Percentiles rank a stretch among this genome's conserved stretches.
phyloP scores from a whole-genome alignment of 495 filamentous ascomycete species.

The Podospora conica region DNA sequence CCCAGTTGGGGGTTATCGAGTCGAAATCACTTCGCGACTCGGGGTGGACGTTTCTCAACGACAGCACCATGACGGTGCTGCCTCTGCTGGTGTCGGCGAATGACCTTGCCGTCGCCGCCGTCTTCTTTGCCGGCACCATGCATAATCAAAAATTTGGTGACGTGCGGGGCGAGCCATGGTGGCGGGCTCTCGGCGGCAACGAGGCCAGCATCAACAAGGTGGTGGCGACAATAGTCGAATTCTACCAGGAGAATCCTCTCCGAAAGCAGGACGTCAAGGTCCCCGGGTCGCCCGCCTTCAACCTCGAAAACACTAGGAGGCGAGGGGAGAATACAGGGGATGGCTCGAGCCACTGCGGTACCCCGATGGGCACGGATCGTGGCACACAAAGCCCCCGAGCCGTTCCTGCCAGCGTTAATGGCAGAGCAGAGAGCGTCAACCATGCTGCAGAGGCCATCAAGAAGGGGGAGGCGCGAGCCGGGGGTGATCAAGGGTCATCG shows the following conservation, averaged over 20 bases:
- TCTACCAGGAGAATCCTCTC: slow-evolving; percentile 65
- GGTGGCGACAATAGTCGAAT: slow-evolving; percentile 62
- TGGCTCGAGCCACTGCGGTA: slow-evolving; percentile 20
- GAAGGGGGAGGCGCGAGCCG: slow-evolving; percentile 6
- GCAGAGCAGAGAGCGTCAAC: slow-evolving; percentile 2
- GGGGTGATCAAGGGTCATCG: background rate
- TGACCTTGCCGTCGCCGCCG: slow-evolving; percentile 74
- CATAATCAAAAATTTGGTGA: slow-evolving; percentile 67
- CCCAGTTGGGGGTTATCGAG: slow-evolving; percentile 60
- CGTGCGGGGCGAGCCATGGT: slow-evolving; percentile 77
- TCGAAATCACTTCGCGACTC: slow-evolving; percentile 73
- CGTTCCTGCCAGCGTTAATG: background rate
- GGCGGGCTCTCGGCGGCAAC: slow-evolving; percentile 61
- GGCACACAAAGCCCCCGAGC: slow-evolving; percentile 25
- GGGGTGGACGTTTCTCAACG: slow-evolving; percentile 89
- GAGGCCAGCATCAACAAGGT: slow-evolving; percentile 58
- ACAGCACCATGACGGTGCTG: slow-evolving; percentile 73
- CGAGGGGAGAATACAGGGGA: slow-evolving; percentile 32
- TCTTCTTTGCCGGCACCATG: slow-evolving; percentile 76
- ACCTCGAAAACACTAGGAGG: slow-evolving; percentile 41
- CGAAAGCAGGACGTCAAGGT: slow-evolving; percentile 38
- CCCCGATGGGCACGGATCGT: slow-evolving; percentile 22
- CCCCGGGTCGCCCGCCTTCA: slow-evolving; percentile 39
- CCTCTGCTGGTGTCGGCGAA: slow-evolving; percentile 74
- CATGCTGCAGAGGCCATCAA: slow-evolving; percentile 13